Conservation (phyloP, 2,329 filamentous ascomycete genomes). For the Colletotrichum neosansevieriae region DNA sequence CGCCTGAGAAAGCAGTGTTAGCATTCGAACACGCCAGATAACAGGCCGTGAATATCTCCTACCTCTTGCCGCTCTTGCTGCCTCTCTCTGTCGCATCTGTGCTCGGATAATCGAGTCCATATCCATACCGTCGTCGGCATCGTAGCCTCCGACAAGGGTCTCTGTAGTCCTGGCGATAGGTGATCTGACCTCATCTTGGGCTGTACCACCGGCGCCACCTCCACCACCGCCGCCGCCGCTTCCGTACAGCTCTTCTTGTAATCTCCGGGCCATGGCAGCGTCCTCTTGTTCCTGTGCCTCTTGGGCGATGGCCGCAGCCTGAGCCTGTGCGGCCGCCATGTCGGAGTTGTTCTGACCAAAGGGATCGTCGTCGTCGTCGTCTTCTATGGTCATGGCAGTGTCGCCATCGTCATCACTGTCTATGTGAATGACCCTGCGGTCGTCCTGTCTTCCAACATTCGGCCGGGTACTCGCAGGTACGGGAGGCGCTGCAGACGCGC, state of each 20-base stretch:
- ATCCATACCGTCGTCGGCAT: slow-evolving; percentile 67
- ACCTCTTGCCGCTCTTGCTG: slow-evolving; percentile 37
- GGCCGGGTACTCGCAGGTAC: slow-evolving; percentile 46
- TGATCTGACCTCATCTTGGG: slow-evolving; percentile 78
- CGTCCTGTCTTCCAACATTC: slow-evolving; percentile 61
- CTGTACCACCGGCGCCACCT: slow-evolving; percentile 56
- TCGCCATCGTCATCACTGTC: slow-evolving; percentile 80
- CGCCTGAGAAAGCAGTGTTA: slow-evolving; percentile 31
- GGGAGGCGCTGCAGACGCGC: slow-evolving; percentile 41
- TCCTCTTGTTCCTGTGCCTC: slow-evolving; percentile 83
- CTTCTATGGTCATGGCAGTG: slow-evolving; percentile 52
- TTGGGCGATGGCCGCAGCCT: slow-evolving; percentile 55
- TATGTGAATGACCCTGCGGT: slow-evolving; percentile 76
- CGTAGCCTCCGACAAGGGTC: slow-evolving; percentile 79
- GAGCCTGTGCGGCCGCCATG: slow-evolving; percentile 46
- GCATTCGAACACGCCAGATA: not conserved
- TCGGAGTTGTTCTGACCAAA: slow-evolving; percentile 53
- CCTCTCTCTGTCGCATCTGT: slow-evolving; percentile 64
- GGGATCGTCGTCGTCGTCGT: slow-evolving; percentile 51
- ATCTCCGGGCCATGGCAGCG: slow-evolving; percentile 87
- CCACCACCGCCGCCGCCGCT: slow-evolving; percentile 49
- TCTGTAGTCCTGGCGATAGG: slow-evolving; percentile 93
- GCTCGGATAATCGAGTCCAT: slow-evolving; percentile 68
- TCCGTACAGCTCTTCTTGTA: slow-evolving; percentile 91
- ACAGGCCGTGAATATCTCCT: slow-evolving; percentile 41